Base-by-base conservation (phyloP, 2,329 filamentous ascomycete genomes). In the Pseudophaeomoniella oleicola region DNA sequence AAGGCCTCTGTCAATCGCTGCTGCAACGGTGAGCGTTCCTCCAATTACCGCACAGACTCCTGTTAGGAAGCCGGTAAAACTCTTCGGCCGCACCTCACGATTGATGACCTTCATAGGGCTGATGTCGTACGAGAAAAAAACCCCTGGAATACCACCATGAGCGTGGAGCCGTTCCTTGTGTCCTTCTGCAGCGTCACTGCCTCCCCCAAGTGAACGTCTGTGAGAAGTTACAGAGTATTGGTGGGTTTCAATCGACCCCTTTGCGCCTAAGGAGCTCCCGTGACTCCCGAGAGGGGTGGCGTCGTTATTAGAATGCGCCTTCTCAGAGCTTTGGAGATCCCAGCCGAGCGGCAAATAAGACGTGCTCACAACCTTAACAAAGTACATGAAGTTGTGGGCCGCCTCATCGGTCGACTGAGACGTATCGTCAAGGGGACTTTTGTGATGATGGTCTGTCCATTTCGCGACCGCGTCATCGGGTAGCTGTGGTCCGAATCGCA, bases 91-190 rank as follows among this genome's bases (percentile, higher is more conserved):
- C 46, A 83, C 80, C 64, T 98, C 92, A 38, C 87, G 81, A 66
- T 98, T 98, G 62, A 98, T 81, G 42, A 98, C 88, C 65, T 96
- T 98, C 90, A 98, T 98, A 4, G 90, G 90, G 2, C 88, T 96
- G 57, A 98, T 98, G 51, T 98, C 90, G 50, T 98, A 98, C 46
- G 86, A 93, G 66, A 98, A 96, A 67, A 98, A 98, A 11, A 98
- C 87, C 31, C 90, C 90, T 1, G 90, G 90, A 50, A 98, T 96
- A 46, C 90, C 90, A 42, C 86, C 87, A 37, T 77, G 67, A 2
- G 88, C 84, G 58, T 98, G 90, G 45, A 92, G 63, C 29, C 88
- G 78, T 67, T 96, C 88, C 54, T 87, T 80, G 57, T 98, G 90
- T 12, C 87, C 88, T 51, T 93, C 86, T 6, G 81, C 75, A 6